phyloP scores from a whole-genome alignment of 306 rosid species.

The Corylus avellana region DNA sequence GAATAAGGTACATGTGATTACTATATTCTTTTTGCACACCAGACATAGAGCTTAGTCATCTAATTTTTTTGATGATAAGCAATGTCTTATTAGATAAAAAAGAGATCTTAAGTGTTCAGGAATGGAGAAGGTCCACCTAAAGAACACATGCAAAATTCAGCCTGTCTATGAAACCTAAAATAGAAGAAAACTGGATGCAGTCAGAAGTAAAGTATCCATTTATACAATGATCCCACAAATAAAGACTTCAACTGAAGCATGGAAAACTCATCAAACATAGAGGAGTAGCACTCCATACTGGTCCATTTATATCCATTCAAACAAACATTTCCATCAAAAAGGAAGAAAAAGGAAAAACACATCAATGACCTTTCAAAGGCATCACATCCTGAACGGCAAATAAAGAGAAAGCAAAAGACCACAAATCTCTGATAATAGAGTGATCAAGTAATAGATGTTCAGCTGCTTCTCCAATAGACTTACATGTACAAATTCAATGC shows the following conservation, averaged over 20 bases:
- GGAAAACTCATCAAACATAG: not conserved
- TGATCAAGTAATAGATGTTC: too few species aligned
- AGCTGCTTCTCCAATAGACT: too few species aligned
- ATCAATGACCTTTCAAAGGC: too few species aligned
- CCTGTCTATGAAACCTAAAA: not conserved
- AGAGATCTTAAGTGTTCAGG: not conserved
- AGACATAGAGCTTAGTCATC: not conserved
- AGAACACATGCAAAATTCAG: not conserved
- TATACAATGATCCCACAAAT: not conserved
- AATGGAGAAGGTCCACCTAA: not conserved
- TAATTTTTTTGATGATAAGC: constrained; percentile 2
- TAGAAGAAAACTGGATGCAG: not conserved
- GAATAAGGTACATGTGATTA: constrained; percentile 63
- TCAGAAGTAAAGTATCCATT: not conserved
- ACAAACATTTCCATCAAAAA: too few species aligned
- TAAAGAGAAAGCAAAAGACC: too few species aligned
- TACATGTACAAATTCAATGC: too few species aligned
- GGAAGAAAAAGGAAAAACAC: too few species aligned
- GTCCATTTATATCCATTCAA: too few species aligned
- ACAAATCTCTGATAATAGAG: too few species aligned
- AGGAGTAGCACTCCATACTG: too few species aligned
- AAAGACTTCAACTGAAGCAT: not conserved
- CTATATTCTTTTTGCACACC: not conserved
- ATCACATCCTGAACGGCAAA: too few species aligned
- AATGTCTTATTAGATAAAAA: not conserved